phyloP scores from a whole-genome alignment of 2,329 filamentous ascomycete species.

The Aspergillus pseudoviridinutans region DNA sequence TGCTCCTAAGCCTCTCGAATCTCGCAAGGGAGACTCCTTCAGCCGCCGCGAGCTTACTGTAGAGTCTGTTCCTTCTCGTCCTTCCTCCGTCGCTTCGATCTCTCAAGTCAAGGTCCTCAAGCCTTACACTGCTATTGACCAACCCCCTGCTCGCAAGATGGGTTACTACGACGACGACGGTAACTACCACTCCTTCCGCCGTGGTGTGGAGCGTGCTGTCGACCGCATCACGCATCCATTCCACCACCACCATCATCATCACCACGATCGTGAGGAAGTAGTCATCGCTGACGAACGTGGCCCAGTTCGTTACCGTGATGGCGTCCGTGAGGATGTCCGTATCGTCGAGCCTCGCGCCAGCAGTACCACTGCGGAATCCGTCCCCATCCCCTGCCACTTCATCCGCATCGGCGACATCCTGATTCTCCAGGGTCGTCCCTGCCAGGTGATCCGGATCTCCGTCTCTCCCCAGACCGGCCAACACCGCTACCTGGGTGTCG shows the following conservation, averaged over 20 bases:
- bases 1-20: slow-evolving; percentile 38
- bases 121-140: slow-evolving; percentile 48
- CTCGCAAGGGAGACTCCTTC: slow-evolving; percentile 37
- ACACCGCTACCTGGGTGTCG: slow-evolving; percentile 99
- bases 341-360: slow-evolving; percentile 49
- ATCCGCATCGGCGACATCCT: slow-evolving; percentile 98
- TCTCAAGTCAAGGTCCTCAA: slow-evolving; percentile 50
- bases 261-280: slow-evolving; percentile 41
- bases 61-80: slow-evolving; percentile 31
- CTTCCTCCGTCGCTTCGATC: slow-evolving; percentile 31
- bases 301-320: slow-evolving; percentile 43
- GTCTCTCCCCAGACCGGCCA: slow-evolving; percentile 96
- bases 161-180: slow-evolving; percentile 78
- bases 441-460: slow-evolving; percentile 99
- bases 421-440: slow-evolving; percentile 97
- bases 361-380: slow-evolving; percentile 65
- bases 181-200: slow-evolving; percentile 70
- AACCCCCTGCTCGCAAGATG: slow-evolving; percentile 59
- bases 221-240: slow-evolving; percentile 63
- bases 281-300: slow-evolving; percentile 41
- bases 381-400: slow-evolving; percentile 99
- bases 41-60: slow-evolving; percentile 25
- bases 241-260: slow-evolving; percentile 39
- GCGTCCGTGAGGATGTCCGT: slow-evolving; percentile 46
- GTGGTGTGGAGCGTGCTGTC: slow-evolving; percentile 63